Percentiles rank a stretch among this genome's conserved stretches.
Evolutionary conservation across 129 eudicot genomes (phyloP).

Genomic region (Daucus carota): DH1_v3.0 NC_030383.2:6903001-6903500

Average conservation of each 20-base stretch:
- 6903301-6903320: background rate
- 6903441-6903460: too few relatives aligned
- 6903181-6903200: background rate
- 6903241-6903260: background rate
- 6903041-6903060: background rate
- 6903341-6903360: background rate
- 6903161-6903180: background rate
- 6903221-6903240: background rate
- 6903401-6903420: too few relatives aligned
- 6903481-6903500: too few relatives aligned
- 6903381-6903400: too few relatives aligned
- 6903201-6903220: background rate
- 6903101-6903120: background rate
- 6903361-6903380: background rate
- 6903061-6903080: background rate
- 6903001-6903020: constrained; percentile 39
- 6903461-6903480: too few relatives aligned
- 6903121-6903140: background rate
- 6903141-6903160: background rate
- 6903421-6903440: too few relatives aligned
- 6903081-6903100: background rate
- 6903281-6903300: constrained; percentile 1
- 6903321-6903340: background rate
- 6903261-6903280: background rate
- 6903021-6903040: constrained; percentile 8